Percentiles rank a stretch among this genome's conserved stretches.
Conservation (phyloP, 78 protist species). For the Planoprotostelium fungivorum region DNA sequence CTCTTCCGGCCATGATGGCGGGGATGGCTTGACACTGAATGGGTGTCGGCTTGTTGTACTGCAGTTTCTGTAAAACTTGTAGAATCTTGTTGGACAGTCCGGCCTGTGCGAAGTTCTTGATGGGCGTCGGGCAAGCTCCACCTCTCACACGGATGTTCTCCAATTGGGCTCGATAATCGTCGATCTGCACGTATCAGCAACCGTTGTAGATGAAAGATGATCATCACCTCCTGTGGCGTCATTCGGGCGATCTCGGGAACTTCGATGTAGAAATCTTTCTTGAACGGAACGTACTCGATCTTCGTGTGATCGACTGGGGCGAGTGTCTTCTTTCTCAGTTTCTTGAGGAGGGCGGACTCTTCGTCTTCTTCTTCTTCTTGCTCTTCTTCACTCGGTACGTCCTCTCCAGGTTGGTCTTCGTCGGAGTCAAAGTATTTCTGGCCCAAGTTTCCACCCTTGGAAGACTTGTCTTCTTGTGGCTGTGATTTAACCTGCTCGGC, state of each 20-base stretch:
- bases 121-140: slow-evolving; percentile 78
- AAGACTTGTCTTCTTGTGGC: background rate
- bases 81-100: slow-evolving; percentile 51
- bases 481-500: background rate
- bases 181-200: slow-evolving; percentile 5
- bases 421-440: slow-evolving; percentile 16
- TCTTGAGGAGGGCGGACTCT: slow-evolving; percentile 10
- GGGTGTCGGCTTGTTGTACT: slow-evolving; percentile 84
- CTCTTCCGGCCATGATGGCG: slow-evolving; percentile 87
- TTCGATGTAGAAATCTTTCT: slow-evolving; percentile 86
- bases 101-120: slow-evolving; percentile 81
- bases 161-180: background rate
- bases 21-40: slow-evolving; percentile 92
- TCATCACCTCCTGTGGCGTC: slow-evolving; percentile 64
- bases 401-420: slow-evolving; percentile 20
- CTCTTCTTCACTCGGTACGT: slow-evolving; percentile 14
- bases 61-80: slow-evolving; percentile 12
- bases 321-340: slow-evolving; percentile 16
- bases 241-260: slow-evolving; percentile 67
- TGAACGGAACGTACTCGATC: slow-evolving; percentile 73
- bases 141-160: background rate
- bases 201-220: background rate
- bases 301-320: slow-evolving; percentile 74
- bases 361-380: slow-evolving; percentile 44
- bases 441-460: no score